Evolutionary conservation across 2,329 filamentous ascomycete species (phyloP).

Genomic region (Escovopsis weberi): DNA sequence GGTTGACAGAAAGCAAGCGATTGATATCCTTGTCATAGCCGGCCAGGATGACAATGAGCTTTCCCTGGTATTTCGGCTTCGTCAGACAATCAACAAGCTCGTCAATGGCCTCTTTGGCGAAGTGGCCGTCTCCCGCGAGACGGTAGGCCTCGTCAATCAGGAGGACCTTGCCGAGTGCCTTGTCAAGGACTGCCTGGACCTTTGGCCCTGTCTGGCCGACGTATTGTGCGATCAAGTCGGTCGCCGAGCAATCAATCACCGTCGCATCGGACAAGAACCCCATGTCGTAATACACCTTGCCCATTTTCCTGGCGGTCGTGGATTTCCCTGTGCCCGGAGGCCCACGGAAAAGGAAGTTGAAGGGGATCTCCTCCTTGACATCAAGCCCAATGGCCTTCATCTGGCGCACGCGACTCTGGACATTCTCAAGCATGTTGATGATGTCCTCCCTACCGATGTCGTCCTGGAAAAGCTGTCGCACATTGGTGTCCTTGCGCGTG

Average conservation of each 20-base stretch:
- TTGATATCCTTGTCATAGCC: slow-evolving; percentile 57
- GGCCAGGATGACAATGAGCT: slow-evolving; percentile 52
- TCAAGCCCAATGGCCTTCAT: slow-evolving; percentile 14
- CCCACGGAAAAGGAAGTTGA: slow-evolving; percentile 56
- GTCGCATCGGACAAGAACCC: slow-evolving; percentile 46
- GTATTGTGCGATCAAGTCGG: slow-evolving; percentile 54
- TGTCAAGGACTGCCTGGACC: slow-evolving; percentile 41
- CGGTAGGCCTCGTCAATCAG: slow-evolving; percentile 64
- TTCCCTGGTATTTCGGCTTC: slow-evolving; percentile 41
- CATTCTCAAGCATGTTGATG: slow-evolving; percentile 36
- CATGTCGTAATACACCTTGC: slow-evolving; percentile 61
- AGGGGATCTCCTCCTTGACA: slow-evolving; percentile 34
- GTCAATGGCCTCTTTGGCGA: slow-evolving; percentile 41
- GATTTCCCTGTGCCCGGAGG: slow-evolving; percentile 59
- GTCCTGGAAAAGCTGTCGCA: slow-evolving; percentile 40
- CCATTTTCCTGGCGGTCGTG: slow-evolving; percentile 57
- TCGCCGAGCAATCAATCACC: slow-evolving; percentile 52
- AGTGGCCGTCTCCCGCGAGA: slow-evolving; percentile 34
- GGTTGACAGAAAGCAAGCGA: slow-evolving; percentile 43
- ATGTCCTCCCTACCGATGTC: slow-evolving; percentile 43
- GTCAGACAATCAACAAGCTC: slow-evolving; percentile 37
- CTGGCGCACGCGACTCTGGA: slow-evolving; percentile 30
- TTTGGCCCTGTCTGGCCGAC: slow-evolving; percentile 58
- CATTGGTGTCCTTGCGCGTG: slow-evolving; percentile 24
- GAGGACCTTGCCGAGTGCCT: slow-evolving; percentile 48